Evolutionary conservation across 2,329 filamentous ascomycete genomes (phyloP), one percentile per base, ranked within the genome.

Genomic region (Aspergillus sojae): DNA sequence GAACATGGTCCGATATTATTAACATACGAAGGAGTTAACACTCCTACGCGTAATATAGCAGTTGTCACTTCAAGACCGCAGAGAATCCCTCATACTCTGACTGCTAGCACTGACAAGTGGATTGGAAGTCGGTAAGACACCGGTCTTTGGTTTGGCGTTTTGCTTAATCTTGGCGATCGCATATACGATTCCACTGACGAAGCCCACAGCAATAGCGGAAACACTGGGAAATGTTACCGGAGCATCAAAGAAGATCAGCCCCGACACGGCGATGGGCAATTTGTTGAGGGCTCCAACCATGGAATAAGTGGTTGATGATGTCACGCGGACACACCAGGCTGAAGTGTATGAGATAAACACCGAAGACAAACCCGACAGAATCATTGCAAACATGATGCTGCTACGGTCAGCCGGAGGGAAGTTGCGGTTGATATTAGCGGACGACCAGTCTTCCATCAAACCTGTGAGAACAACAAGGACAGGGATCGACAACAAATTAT

Each of bases 341-440:
- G 94, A 97, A 75, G 93, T 96, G 86, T 99, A 99, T n/a, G 94
- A 98, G 79, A 99, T 99, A 82, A 97, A 97, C 74, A 98, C 94
- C 57, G 94, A 92, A 41, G 89, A 94, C 60, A 97, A 85, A 64
- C 95, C 95, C 5, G 95, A 97, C 80, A 98, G 91, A 74, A 98
- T 82, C 92, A 98, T 97, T 74, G 94, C 92, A 64, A 91, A 81
- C 70, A 96, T 86, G 71, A 97, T 88, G 71, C 84, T 86, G 79
- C 92, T 95, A 72, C 94, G 91, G 39, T 88, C 84, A 68, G 90
- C 91, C n/a, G 82, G 71, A 2, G 95, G 95, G 83, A 99, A 99
- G 85, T 98, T 98, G 79, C 86, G 88, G 70, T 83, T 80, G 71
- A 99, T 82, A 81, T 99, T 99, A 65, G 85, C 85, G 57, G 87